Evolutionary conservation across 192 early-diverging fungal genomes (phyloP).

Genomic region (Endogone sp.): DNA sequence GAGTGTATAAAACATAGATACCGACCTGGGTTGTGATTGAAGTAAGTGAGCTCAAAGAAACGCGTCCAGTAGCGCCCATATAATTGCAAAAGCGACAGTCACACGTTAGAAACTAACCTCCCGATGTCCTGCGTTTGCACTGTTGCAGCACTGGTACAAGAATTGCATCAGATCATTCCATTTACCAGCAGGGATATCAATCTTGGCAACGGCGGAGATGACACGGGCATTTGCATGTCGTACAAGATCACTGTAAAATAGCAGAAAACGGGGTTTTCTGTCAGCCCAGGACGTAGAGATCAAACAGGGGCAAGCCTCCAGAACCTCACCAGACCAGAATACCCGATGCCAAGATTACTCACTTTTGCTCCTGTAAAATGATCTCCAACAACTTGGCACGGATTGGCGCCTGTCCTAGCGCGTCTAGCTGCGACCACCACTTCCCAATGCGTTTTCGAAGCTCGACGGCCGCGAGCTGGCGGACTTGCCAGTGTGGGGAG

Average conservation of each 20-base stretch:
- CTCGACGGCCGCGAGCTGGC: conserved; percentile 88
- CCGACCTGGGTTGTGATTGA: conserved; percentile 51
- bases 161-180: conserved; percentile 80
- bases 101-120: conserved; percentile 33
- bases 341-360: conserved; percentile 20
- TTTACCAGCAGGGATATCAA: conserved; percentile 70
- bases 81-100: conserved; percentile 3
- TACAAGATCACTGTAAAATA: conserved; percentile 49
- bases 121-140: conserved; percentile 65
- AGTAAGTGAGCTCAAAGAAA: not conserved
- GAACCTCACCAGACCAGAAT: no score
- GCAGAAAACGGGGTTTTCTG: not conserved
- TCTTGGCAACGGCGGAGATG: conserved; percentile 83
- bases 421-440: conserved; percentile 73
- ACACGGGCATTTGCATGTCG: conserved; percentile 81
- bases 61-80: not conserved
- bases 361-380: conserved; percentile 71
- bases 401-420: conserved; percentile 48
- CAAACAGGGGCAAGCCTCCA: no score
- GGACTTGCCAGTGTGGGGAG: conserved; percentile 62
- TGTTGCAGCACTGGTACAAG: conserved; percentile 78
- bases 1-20: conserved; percentile 77
- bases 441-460: conserved; percentile 76
- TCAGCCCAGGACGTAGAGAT: conserved; percentile 7
- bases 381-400: conserved; percentile 67